Conservation (phyloP, 805 yeast species). For the Jamesozyma piceae region DNA sequence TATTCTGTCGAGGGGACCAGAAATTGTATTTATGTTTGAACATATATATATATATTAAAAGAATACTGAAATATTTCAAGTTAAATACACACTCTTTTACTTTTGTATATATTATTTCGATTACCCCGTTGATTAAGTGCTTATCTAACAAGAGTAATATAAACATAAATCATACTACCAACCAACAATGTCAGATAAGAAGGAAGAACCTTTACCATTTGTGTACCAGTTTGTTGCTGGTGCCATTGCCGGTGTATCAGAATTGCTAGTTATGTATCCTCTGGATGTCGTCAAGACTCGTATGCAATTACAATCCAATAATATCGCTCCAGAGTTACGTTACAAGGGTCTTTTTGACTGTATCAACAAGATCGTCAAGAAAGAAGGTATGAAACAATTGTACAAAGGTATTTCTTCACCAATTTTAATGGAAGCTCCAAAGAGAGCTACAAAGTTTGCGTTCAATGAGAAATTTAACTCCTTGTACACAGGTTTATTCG, state of each 20-base stretch:
- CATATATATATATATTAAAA: no score
- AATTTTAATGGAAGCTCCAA: slow-evolving; percentile 97
- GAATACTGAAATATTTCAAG: no score
- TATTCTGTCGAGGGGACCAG: no score
- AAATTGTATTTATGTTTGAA: no score
- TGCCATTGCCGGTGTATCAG: slow-evolving; percentile 95
- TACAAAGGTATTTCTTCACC: slow-evolving; percentile 96
- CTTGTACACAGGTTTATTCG: slow-evolving; percentile 64
- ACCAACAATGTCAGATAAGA: slow-evolving; percentile 19
- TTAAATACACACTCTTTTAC: no score
- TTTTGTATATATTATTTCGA: no score
- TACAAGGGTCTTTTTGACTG: slow-evolving; percentile 83
- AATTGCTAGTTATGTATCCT: slow-evolving; percentile 91
- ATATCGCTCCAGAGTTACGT: slow-evolving; percentile 16
- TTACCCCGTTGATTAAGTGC: no score
- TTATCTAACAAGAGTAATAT: no score
- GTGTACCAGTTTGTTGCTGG: slow-evolving; percentile 85
- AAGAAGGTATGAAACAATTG: slow-evolving; percentile 75
- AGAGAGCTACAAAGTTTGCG: slow-evolving; percentile 96
- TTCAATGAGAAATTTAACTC: slow-evolving; percentile 96
- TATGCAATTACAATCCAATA: slow-evolving; percentile 5
- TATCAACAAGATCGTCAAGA: slow-evolving; percentile 67
- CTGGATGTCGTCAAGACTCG: slow-evolving; percentile 90
- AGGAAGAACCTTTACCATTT: slow-evolving; percentile 57
- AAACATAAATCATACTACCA: no score